Conservation (phyloP, 306 rosid species). For the Quercus wislizeni region DNA sequence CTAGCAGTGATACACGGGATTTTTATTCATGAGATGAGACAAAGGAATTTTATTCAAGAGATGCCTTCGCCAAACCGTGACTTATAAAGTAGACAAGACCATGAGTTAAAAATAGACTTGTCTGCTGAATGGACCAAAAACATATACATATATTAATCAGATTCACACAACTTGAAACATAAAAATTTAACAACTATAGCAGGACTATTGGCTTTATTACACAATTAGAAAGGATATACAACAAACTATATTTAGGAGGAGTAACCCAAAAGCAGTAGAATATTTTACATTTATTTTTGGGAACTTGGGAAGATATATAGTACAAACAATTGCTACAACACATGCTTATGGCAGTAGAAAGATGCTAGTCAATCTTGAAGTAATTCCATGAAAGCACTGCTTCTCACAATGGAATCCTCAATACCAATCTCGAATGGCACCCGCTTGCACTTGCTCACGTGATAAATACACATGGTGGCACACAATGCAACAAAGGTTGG, state of each 20-base stretch:
- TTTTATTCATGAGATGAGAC: too few relatives aligned
- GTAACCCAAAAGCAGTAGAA: slow-evolving; percentile 2
- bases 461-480: slow-evolving; percentile 21
- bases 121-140: not conserved
- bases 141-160: not conserved
- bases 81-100: not conserved
- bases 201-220: slow-evolving; percentile 8
- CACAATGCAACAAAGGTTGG: slow-evolving; percentile 29
- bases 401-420: slow-evolving; percentile 26
- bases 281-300: slow-evolving; percentile 33
- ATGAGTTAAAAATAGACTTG: too few relatives aligned
- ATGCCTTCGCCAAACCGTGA: not conserved
- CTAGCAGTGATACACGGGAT: too few relatives aligned
- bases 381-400: slow-evolving; percentile 18
- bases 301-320: slow-evolving; percentile 13
- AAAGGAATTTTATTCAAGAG: too few relatives aligned
- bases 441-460: slow-evolving; percentile 34
- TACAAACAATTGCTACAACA: slow-evolving; percentile 24
- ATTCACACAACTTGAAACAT: not conserved
- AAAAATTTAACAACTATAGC: not conserved
- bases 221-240: slow-evolving; percentile 4
- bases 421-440: slow-evolving; percentile 29
- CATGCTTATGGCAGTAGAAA: slow-evolving; percentile 27
- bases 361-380: slow-evolving; percentile 29
- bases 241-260: not conserved